Base-by-base conservation (phyloP, 495 filamentous ascomycete genomes). In the Daldinia loculata region DNA sequence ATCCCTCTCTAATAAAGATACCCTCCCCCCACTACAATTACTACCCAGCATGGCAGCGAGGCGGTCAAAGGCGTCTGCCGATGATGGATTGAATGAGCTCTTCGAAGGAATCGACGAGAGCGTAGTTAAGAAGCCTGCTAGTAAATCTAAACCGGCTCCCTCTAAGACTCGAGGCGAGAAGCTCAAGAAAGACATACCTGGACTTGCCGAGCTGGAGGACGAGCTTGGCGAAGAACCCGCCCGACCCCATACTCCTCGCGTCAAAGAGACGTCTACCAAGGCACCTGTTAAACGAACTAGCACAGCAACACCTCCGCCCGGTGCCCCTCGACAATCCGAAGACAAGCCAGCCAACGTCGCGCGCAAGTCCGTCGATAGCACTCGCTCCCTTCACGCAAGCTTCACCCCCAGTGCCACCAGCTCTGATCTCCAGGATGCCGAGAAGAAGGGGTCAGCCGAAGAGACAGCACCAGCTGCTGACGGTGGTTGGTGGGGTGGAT, bases 401-500 rank as follows among this genome's bases (percentile, higher is more conserved):
- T 88, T 84, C 65, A 84, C 85, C 26, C 81, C 83, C 32, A 86
- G 82, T 71, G 83, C 82, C 56, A 80, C 83, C 51, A 78, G 79
- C 64, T 84, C 84, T 61, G 83, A 86, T 51, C 80, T 79, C 50
- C 82, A 85, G 55, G 82, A 89, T 72, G 68, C 79, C 50, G 83
- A 90, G 78, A 84, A 83, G 75, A 84, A 81, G 69, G 70, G 69
- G 2, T 56, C 78, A n/a, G 74, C 70, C 50, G 77, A 79, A 15
- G 78, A 82, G 63, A 61, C 77, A 80, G 66, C 79, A 67, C 61
- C 79, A 26, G 50, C 73, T 61, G 74, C 82, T 65, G 80, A 82
- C 61, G 90, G 92, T 41, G 90, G 94, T 56, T 98, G 95, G 95
- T 98, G 93, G 93, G 95, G 95, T 65, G 89, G 94, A 11, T 72